Base-by-base conservation (phyloP, 2,329 filamentous ascomycete species). In the Colletotrichum sp. region DNA sequence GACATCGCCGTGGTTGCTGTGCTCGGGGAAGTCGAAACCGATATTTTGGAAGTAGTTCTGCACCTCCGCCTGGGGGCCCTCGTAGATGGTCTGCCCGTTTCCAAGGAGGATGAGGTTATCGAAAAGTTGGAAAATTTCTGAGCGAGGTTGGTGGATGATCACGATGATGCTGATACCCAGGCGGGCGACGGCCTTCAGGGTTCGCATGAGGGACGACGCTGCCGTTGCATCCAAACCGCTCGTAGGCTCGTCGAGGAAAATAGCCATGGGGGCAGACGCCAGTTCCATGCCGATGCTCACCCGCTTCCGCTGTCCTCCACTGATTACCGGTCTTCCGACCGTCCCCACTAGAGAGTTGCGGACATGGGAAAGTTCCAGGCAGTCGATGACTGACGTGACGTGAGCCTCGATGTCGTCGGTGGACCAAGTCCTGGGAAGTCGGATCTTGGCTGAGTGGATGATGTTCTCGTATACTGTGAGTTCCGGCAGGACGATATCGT, bases 391-490 rank as follows among this genome's bases (percentile, higher is more conserved):
- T 7, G 88, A 84, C 64, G 92, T 86, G n/a, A 92, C 90, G 75
- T 91, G 89, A 21, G 85, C 82, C 48, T 87, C 82, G 48, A 92
- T 88, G 5, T 90, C 88, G 15, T 77, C 78, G 48, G 88, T 85
- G 5, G 82, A 84, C 90, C 89, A 92, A 6, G 84, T 87, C 3
- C 86, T 82, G 1, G 90, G 90, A 16, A 92, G 83, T 18, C 89
- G 86, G 39, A 91, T 85, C 16, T 87, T 85, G 18, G 90, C 91
- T 0, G 90, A 91, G 77, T 92, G 90, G 6, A 92, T 82, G 57
- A 93, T 91, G 74, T 92, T 93, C 80, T 93, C 91, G 67, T 88
- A 87, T 7, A 93, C 90, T 0, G 91, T 93, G 61, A 93, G 82
- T 79, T 93, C 90, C 0, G 90, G 88, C 12, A 92, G 84, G 5